Conservation (phyloP, 768 basidiomycete species). For the Phlebiopsis flavidoalba region DNA sequence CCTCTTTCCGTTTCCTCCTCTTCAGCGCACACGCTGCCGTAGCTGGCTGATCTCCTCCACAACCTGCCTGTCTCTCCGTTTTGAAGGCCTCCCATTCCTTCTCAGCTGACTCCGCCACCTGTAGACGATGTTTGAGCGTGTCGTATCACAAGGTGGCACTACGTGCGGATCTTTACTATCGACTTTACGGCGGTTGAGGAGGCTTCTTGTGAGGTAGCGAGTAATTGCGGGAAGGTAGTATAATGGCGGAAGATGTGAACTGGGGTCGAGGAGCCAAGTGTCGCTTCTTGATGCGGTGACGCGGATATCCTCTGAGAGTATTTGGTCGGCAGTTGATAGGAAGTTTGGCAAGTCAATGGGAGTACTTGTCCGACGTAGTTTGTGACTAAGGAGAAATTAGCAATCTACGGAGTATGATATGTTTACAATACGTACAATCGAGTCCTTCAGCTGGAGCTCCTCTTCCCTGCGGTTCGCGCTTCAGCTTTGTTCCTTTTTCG, state of each 20-base stretch:
- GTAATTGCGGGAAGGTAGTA: constrained; percentile 71
- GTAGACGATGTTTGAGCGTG: constrained; percentile 1
- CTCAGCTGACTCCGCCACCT: constrained; percentile 61
- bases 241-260: constrained; percentile 70
- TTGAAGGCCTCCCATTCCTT: constrained; percentile 66
- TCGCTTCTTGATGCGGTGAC: constrained; percentile 24
- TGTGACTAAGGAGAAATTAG: constrained; percentile 43
- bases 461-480: constrained; percentile 77
- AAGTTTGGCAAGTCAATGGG: constrained; percentile 73
- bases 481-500: constrained; percentile 77
- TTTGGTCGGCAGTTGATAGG: constrained; percentile 66
- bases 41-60: constrained; percentile 59
- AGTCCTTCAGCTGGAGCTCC: constrained; percentile 76
- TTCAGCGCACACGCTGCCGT: constrained; percentile 59
- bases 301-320: constrained; percentile 36
- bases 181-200: constrained; percentile 54
- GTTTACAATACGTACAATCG: constrained; percentile 51
- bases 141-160: neutral
- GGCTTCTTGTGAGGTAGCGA: constrained; percentile 64
- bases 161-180: constrained; percentile 43
- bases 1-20: constrained; percentile 51
- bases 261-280: constrained; percentile 44
- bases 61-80: constrained; percentile 50
- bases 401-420: neutral
- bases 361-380: constrained; percentile 66